Evolutionary conservation across 2,329 filamentous ascomycete genomes (phyloP), one percentile per base, ranked within the genome.

Genomic region (Scytalidium lignicola): DNA sequence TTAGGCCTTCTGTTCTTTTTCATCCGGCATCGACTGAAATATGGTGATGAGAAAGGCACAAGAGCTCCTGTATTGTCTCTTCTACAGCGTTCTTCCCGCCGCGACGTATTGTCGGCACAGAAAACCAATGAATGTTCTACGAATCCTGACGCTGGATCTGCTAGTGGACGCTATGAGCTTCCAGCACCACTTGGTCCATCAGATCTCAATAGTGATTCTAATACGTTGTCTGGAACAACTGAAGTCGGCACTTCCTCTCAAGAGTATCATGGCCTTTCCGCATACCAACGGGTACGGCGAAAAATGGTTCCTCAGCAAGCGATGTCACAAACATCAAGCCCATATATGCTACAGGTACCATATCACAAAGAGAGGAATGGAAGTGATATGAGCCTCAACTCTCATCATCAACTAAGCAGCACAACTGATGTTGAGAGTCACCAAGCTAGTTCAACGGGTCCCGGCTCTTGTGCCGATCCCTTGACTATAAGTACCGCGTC

Each of bases 291-390:
- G 12, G 74, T 74, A 0, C 67, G 72, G 51, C 67, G 70, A 49
- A 80, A 78, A 59, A 58, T 80, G 23, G 74, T 77, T 15, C 68
- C 70, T 43, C 74, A 78, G 22, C 71, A 74, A 52, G 73, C 75
- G 0, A 73, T 74, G 1, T 70, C 75, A n/a, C 5, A 74, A 76
- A 3, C 69, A 70, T 8, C 79, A 79, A 55, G 67, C 67, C 10
- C 51, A 52, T 28, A 20, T 37, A 9, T 17, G 1, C 15, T 26
- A 20, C 39, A 48, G 10, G 53, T 53, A 40, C 39, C 47, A 0
- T 73, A 73, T n/a, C 67, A 71, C 0, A 43, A 51, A 0, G 55
- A 58, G 26, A 64, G 61, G 12, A 59, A 46, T 12, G 55, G 62
- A 22, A 56, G 58, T 20, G 59, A 67, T 18, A 53, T 61, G 20